Evolutionary conservation across 1,284 basidiomycete genomes (phyloP).

Genomic region (Ceratobasidium sp.): DNA sequence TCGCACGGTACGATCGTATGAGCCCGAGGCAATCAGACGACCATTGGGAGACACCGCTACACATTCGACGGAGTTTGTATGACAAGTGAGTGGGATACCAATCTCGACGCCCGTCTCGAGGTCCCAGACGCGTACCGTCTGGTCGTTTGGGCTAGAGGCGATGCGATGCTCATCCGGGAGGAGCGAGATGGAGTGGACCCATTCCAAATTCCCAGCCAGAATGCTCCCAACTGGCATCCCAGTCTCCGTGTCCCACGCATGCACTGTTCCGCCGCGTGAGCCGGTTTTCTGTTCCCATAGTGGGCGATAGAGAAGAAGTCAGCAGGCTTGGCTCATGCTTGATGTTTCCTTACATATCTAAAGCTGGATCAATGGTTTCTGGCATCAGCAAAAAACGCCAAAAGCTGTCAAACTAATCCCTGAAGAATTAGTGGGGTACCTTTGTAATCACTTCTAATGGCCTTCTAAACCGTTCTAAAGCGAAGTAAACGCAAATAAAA

Average conservation of each 20-base stretch:
- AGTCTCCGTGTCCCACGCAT: constrained; percentile 25
- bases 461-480: no score
- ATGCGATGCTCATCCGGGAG: constrained; percentile 8
- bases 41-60: constrained; percentile 86
- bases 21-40: constrained; percentile 90
- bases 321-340: no score
- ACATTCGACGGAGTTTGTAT: constrained; percentile 76
- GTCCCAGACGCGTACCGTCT: constrained; percentile 25
- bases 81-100: neutral
- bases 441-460: no score
- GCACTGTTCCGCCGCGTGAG: constrained; percentile 21
- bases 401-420: no score
- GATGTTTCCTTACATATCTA: no score
- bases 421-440: no score
- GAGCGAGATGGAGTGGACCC: constrained; percentile 15
- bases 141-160: constrained; percentile 16
- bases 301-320: no score
- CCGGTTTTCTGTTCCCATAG: no score
- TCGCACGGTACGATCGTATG: constrained; percentile 88
- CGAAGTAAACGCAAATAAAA: no score
- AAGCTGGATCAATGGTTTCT: no score
- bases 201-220: constrained; percentile 7
- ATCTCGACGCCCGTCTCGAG: neutral
- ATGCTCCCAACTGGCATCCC: constrained; percentile 49
- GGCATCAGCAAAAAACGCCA: no score